Conservation (phyloP, 306 rosid genomes). For the Citrullus amarus region DNA sequence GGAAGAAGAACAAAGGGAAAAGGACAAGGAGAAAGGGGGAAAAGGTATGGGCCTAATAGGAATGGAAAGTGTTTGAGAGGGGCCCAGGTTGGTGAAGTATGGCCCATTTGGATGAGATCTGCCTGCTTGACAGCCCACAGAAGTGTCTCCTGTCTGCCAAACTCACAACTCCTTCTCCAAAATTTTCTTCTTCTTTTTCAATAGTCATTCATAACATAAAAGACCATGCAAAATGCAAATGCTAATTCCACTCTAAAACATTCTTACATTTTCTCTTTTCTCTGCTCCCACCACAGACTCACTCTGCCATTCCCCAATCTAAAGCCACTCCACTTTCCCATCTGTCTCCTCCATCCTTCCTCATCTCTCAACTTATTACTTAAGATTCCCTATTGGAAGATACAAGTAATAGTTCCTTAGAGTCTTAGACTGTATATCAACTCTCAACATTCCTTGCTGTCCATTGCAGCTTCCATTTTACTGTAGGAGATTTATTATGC, state of each 20-base stretch:
- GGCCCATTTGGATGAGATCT: background rate
- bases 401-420: no score
- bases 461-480: background rate
- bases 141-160: background rate
- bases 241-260: background rate
- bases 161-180: background rate
- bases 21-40: background rate
- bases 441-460: background rate
- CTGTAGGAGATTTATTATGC: background rate
- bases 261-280: background rate
- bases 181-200: background rate
- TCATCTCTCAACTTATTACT: background rate
- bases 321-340: background rate
- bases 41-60: background rate
- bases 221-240: background rate
- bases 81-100: background rate
- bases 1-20: background rate
- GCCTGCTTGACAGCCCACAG: background rate
- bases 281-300: background rate
- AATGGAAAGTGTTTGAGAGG: background rate
- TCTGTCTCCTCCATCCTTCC: background rate
- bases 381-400: background rate
- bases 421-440: background rate
- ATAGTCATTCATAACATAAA: background rate
- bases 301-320: background rate